These are phyloP conservation scores for Botrytis galanthina DNA, from an alignment of 2,329 filamentous ascomycete species.

Conservation along the genomic window DNA sequence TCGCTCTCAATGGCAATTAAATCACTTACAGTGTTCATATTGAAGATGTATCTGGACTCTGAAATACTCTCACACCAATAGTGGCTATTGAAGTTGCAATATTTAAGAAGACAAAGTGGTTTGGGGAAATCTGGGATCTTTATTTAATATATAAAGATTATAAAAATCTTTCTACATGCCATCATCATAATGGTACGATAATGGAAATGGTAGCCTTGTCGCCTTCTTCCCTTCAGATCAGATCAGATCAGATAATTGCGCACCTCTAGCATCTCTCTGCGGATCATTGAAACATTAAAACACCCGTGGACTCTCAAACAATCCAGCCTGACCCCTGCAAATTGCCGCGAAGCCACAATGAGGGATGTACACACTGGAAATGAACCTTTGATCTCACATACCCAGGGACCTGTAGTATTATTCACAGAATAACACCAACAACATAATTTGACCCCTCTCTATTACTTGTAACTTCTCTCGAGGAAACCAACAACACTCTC, in stretches of 20 bases:
- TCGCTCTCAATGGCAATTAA: neutral
- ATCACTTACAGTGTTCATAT: constrained; percentile 55
- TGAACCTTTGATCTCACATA: neutral
- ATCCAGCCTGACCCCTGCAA: constrained; percentile 8
- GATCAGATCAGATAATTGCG: constrained; percentile 1
- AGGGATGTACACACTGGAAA: constrained; percentile 8
- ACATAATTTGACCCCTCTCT: constrained; percentile 21
- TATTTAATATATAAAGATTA: neutral
- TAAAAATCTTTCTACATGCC: neutral
- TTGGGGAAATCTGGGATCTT: neutral
- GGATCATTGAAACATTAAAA: neutral
- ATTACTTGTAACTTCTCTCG: neutral
- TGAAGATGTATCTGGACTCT: constrained; percentile 16
- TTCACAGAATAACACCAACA: constrained; percentile 14
- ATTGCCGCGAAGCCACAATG: constrained; percentile 18
- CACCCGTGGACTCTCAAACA: neutral
- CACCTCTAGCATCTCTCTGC: neutral
- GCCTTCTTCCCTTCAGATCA: neutral
- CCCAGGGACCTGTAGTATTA: neutral
- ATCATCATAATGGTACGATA: constrained; percentile 16
- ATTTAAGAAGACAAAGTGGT: neutral
- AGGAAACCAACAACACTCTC: constrained; percentile 10
- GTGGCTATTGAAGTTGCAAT: neutral
- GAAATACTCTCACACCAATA: neutral
- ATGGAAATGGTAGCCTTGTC: constrained; percentile 16